Evolutionary conservation across 139 green algal species (phyloP).

Genomic region (Chlamydomonas eustigma): DNA sequence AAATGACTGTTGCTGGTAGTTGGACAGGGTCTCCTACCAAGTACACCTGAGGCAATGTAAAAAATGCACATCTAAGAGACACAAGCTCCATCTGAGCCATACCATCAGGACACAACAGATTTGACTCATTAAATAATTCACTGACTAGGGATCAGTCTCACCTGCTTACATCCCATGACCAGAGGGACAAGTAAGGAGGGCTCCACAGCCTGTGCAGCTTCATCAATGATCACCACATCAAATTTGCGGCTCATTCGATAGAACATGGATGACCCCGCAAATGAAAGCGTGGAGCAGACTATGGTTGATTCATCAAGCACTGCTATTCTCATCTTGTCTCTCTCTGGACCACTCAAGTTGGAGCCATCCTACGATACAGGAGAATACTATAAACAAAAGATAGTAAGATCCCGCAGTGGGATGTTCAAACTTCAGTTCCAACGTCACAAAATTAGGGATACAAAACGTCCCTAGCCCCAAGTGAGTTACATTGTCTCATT

Average conservation of each 20-base stretch:
- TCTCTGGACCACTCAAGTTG: conserved; percentile 17
- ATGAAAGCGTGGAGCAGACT: conserved; percentile 78
- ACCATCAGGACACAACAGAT: no score
- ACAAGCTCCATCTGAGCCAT: no score
- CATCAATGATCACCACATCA: conserved; percentile 69
- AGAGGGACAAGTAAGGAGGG: conserved; percentile 66
- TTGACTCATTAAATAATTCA: no score
- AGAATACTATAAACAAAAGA: background rate
- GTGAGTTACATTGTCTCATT: background rate
- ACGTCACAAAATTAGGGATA: conserved; percentile 50
- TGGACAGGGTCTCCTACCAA: conserved; percentile 76
- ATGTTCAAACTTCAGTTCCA: conserved; percentile 33
- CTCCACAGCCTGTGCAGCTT: conserved; percentile 79
- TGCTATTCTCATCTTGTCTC: conserved; percentile 42
- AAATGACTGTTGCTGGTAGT: conserved; percentile 77
- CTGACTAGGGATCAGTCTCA: no score
- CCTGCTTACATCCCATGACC: conserved; percentile 57
- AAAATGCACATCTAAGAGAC: background rate
- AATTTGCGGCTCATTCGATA: conserved; percentile 45
- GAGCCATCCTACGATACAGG: background rate
- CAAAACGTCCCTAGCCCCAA: conserved; percentile 19
- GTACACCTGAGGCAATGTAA: background rate
- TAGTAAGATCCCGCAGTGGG: background rate
- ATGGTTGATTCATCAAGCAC: conserved; percentile 79
- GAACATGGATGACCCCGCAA: conserved; percentile 49